Percentiles rank a stretch among this genome's conserved stretches.
Evolutionary conservation across 2,329 filamentous ascomycete genomes (phyloP).

Genomic region (Thelonectria rubi): DNA sequence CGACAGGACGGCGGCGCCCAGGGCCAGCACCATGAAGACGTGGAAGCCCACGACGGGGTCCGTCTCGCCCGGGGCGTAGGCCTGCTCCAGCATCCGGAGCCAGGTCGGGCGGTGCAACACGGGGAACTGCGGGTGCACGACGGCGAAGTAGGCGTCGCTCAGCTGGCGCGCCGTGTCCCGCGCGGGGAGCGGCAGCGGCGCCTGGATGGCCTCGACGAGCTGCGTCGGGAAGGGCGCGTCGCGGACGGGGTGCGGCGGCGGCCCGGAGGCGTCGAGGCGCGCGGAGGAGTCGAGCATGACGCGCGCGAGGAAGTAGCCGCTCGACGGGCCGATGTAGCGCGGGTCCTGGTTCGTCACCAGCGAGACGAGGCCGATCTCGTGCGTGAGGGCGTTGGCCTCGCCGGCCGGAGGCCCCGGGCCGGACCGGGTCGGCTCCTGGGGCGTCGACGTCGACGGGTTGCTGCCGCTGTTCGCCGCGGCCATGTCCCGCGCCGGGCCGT

Average conservation of each 20-base stretch:
- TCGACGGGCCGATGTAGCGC: slow-evolving; percentile 64
- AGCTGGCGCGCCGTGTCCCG: slow-evolving; percentile 52
- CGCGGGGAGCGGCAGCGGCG: slow-evolving; percentile 45
- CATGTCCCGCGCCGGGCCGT: neutral
- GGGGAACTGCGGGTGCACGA: slow-evolving; percentile 59
- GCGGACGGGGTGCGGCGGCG: slow-evolving; percentile 12
- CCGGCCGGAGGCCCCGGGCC: slow-evolving; percentile 24
- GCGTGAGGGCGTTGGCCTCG: slow-evolving; percentile 47
- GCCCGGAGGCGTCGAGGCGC: slow-evolving; percentile 31
- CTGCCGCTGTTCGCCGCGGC: neutral
- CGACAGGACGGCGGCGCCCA: slow-evolving; percentile 57
- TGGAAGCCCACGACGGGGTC: slow-evolving; percentile 54
- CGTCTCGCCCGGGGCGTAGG: slow-evolving; percentile 45
- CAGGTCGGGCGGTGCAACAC: slow-evolving; percentile 58
- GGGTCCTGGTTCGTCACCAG: slow-evolving; percentile 57
- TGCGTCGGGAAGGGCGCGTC: slow-evolving; percentile 38
- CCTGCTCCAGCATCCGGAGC: slow-evolving; percentile 48
- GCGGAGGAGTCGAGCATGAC: slow-evolving; percentile 54
- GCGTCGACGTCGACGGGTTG: slow-evolving; percentile 5
- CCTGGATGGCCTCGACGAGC: slow-evolving; percentile 45
- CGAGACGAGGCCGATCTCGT: slow-evolving; percentile 63
- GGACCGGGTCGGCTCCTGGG: slow-evolving; percentile 23
- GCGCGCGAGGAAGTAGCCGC: slow-evolving; percentile 62
- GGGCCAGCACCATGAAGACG: slow-evolving; percentile 62
- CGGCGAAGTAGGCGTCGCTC: slow-evolving; percentile 57